Base-by-base conservation (phyloP, 1,284 basidiomycete genomes). In the Irpex rosettiformis region DNA sequence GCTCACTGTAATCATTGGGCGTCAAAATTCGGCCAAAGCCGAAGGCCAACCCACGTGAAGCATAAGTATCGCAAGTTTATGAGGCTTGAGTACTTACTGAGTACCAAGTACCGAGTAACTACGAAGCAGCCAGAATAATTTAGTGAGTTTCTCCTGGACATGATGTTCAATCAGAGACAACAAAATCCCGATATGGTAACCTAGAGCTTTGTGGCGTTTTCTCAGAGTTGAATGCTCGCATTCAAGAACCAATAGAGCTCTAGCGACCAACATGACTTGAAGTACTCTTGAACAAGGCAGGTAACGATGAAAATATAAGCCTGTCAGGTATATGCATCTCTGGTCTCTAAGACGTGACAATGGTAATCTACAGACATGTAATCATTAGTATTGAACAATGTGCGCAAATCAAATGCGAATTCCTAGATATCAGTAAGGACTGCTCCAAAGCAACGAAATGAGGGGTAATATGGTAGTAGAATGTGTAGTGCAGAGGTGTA, bases 351-450 rank as follows among this genome's bases (percentile, higher is more conserved):
- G 25, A 27, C 18, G 27, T 51, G 43, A 27, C 27, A 27, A 54
- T 53, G 30, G 10, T 25, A 25, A 54, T 22, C 37, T 58, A 58
- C 57, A 58, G 4, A 16, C 33, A 40, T 48, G 57, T 40, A 45
- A 40, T 54, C 49, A 40, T 40, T 28, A 58, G 52, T 52, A 45
- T 16, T 58, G 25, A 30, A 27, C 27, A 24, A 30, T 21, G 21
- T 25, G 25, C 37, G 30, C 57, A 25, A 58, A 52, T 45, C 51
- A 57, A 57, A 45, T 18, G 40, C 51, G 37, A 53, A 25, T 45
- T 58, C 57, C 57, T 58, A 58, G 52, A 43, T 53, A 25, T 1
- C 22, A 40, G 30, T 53, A 27, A 10, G 11, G 57, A 27, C 51
- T 24, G 42, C 18, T 33, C 7, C 30, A 13, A 4, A 48, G 24